A percentile compares a stretch with the other conserved stretches of the same genome.
These are phyloP conservation scores for Kazachstania kunashirensis DNA, from an alignment of 805 yeast species.

Conservation along the genomic window DNA sequence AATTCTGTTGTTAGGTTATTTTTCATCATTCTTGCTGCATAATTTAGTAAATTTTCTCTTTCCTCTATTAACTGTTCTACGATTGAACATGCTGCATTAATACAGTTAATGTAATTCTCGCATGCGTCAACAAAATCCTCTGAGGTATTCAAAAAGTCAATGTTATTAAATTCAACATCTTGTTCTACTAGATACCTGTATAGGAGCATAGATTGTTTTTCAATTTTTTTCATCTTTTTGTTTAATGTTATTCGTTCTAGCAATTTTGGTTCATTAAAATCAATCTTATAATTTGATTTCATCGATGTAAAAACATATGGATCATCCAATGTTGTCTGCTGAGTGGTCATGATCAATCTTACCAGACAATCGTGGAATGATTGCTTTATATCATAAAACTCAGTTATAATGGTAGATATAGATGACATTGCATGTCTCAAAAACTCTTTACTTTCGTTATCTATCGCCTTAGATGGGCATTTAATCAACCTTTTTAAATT, in stretches of 20 bases:
- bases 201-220: constrained; percentile 31
- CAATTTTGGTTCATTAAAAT: constrained; percentile 23
- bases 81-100: constrained; percentile 30
- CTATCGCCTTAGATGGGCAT: constrained; percentile 12
- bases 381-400: constrained; percentile 68
- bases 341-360: constrained; percentile 55
- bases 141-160: constrained; percentile 29
- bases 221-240: constrained; percentile 7
- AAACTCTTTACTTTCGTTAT: constrained; percentile 26
- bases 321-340: constrained; percentile 58
- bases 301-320: constrained; percentile 64
- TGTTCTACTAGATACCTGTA: constrained; percentile 38
- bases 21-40: constrained; percentile 71
- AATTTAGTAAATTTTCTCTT: constrained; percentile 57
- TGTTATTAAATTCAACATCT: constrained; percentile 34
- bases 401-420: constrained; percentile 36
- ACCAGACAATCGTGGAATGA: constrained; percentile 52
- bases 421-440: constrained; percentile 25
- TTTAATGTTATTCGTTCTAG: constrained; percentile 5
- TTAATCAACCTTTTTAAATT: constrained; percentile 20
- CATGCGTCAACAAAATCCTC: constrained; percentile 26
- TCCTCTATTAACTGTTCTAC: constrained; percentile 58
- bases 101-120: constrained; percentile 28
- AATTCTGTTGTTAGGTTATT: constrained; percentile 56
- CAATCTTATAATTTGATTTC: constrained; percentile 40